A percentile compares a stretch with the other conserved stretches of the same genome.
Conservation (phyloP, 208 protist genomes). For the Wallacemonas sp. region DNA sequence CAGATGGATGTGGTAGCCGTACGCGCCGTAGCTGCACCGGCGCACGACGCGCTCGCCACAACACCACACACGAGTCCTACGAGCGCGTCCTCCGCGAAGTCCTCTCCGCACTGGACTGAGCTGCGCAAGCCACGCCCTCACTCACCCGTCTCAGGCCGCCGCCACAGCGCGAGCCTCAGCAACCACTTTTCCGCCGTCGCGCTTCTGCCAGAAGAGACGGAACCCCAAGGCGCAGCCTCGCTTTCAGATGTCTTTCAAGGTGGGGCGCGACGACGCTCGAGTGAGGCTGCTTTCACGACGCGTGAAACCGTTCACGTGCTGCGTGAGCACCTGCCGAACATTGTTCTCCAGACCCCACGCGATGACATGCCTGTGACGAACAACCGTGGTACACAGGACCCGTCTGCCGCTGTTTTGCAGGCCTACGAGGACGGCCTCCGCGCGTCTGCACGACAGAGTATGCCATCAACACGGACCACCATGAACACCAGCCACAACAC, state of each 20-base stretch:
- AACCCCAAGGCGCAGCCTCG: no score
- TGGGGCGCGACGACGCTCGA: not conserved
- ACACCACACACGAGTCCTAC: not conserved
- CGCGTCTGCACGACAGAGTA: no score
- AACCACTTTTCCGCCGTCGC: not conserved
- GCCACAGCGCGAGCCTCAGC: not conserved
- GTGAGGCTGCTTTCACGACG: not conserved
- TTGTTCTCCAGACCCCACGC: no score
- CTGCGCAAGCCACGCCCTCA: not conserved
- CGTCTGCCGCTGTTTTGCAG: no score
- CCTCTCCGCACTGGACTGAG: constrained; percentile 4
- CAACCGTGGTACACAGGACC: no score
- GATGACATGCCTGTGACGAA: no score
- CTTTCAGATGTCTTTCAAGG: not conserved
- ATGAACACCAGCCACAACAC: not conserved
- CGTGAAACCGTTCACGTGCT: not conserved
- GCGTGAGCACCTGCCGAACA: not conserved
- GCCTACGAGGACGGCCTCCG: no score
- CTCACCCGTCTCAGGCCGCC: not conserved
- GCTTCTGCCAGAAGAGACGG: not conserved
- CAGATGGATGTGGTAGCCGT: no score
- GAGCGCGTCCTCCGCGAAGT: not conserved
- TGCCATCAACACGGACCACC: no score
- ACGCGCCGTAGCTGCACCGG: not conserved
- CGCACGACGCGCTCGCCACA: not conserved